Conservation (phyloP, 2,329 filamentous ascomycete genomes). For the Ceratocystis variospora region DNA sequence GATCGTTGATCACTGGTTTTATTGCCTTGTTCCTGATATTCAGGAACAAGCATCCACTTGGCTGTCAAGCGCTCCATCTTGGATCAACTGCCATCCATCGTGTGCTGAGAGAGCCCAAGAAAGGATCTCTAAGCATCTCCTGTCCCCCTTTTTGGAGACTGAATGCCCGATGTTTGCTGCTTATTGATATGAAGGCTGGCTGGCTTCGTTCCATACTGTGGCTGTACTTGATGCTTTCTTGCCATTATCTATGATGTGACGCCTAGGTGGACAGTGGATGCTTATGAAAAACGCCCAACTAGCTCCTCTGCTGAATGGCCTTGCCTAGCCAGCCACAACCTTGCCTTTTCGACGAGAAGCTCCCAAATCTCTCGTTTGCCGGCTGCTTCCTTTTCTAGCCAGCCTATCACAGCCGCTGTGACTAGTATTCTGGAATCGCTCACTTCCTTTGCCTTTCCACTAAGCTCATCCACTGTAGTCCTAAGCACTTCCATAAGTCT, state of each 20-base stretch:
- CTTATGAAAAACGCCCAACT: neutral
- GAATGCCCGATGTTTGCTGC: too few relatives aligned
- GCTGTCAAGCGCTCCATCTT: neutral
- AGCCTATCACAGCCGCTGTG: slow-evolving; percentile 33
- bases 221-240: neutral
- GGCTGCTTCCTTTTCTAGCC: slow-evolving; percentile 33
- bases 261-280: neutral
- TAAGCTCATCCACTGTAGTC: slow-evolving; percentile 7
- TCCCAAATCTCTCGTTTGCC: slow-evolving; percentile 46
- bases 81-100: neutral
- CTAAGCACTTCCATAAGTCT: slow-evolving; percentile 10
- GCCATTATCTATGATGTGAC: neutral
- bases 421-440: slow-evolving; percentile 20
- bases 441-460: neutral
- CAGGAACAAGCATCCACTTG: neutral
- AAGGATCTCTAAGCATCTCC: neutral
- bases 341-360: slow-evolving; percentile 48
- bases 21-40: neutral
- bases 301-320: neutral
- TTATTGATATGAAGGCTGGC: too few relatives aligned
- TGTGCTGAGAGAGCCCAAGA: neutral
- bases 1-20: neutral
- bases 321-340: slow-evolving; percentile 31
- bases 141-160: neutral
- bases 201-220: neutral